Base-by-base conservation (phyloP, 257 asterid genomes). In the Echium plantagineum region DNA sequence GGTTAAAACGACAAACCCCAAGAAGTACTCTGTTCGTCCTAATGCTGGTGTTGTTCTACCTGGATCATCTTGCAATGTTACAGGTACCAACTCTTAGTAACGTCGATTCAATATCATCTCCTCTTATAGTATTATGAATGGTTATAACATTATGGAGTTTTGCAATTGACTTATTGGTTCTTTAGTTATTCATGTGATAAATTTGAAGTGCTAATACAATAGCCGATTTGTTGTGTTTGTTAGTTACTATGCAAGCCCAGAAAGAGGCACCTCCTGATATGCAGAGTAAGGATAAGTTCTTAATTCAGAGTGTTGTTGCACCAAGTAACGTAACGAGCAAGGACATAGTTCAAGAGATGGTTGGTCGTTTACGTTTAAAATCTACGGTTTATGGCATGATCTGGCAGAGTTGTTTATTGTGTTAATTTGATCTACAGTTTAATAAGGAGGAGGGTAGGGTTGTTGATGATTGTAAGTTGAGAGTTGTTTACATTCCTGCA, bases 1-100 rank as follows among this genome's bases (percentile, higher is more conserved):
- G 97, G 91, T 89, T 59, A 85, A 85, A 82, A 86, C 97, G 18
- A 86, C 95, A 59, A 86, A 81, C 69, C 97, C 97, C 0, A 84
- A 78, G 60, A 82, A 79, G 77, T 86, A 89, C 53, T 79, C 80
- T 21, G 97, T 89, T 69, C 85, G 97, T 31, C 97, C 97, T 16
- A 89, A 89, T 75, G 79, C 91, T 15, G 94, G 95, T 47, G 74
- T 89, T 59, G 83, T 84, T 66, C 64, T 62, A 71, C 97, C 97
- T 63, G 77, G 83, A 60, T 74, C 94, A 46, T 56, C 77, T 0
- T 78, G 91, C 87, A 80, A 74, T 76, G 85, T 89, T 59, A 86
- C 91, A 38, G 94, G 97, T 86, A 69, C 71, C 4, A 72, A 31
- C 28, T 4, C 60, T 21, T 20, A 61, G 20, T 56, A 2, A 54